These are phyloP conservation scores for Curvularia sp. DNA, from an alignment of 2,329 filamentous ascomycete species.

Conservation along the genomic window DNA sequence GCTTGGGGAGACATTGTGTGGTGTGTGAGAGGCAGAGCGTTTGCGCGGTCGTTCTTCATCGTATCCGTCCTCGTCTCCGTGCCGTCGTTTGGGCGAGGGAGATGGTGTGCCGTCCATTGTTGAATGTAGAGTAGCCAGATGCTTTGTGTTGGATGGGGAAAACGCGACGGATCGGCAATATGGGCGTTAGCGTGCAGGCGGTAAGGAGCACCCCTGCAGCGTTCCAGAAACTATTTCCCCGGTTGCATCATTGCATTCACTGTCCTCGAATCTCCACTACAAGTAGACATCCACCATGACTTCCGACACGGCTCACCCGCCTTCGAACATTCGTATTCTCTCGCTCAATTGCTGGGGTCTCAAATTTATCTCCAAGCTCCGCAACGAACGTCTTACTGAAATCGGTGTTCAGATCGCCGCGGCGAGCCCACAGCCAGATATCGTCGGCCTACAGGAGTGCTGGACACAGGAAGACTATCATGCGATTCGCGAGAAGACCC, in stretches of 20 bases:
- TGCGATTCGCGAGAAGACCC: conserved; percentile 75
- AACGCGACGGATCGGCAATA: conserved; percentile 21
- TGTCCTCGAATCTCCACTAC: not conserved
- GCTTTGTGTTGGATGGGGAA: conserved; percentile 15
- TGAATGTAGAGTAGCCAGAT: conserved; percentile 3
- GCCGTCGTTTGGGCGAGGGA: conserved; percentile 39
- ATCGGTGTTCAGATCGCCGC: conserved; percentile 81
- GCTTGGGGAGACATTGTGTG: conserved; percentile 34
- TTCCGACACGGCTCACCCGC: conserved; percentile 29
- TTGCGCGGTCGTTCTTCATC: conserved; percentile 41
- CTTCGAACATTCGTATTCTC: conserved; percentile 73
- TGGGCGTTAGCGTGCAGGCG: conserved; percentile 15
- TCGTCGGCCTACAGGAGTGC: conserved; percentile 94
- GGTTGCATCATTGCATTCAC: conserved; percentile 24
- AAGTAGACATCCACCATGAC: conserved; percentile 28
- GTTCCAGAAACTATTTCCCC: conserved; percentile 19
- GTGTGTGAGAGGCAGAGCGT: conserved; percentile 44
- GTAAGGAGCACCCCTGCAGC: conserved; percentile 22
- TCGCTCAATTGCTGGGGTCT: conserved; percentile 98
- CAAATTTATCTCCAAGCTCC: conserved; percentile 81
- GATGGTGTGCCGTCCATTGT: conserved; percentile 30
- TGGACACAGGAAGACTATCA: conserved; percentile 88
- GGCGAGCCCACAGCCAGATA: conserved; percentile 73
- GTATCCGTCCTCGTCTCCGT: conserved; percentile 39
- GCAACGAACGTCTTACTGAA: conserved; percentile 77